Percentiles rank a stretch among this genome's conserved stretches.
phyloP scores from a whole-genome alignment of 208 protist species.

The Willaertia magna region DNA sequence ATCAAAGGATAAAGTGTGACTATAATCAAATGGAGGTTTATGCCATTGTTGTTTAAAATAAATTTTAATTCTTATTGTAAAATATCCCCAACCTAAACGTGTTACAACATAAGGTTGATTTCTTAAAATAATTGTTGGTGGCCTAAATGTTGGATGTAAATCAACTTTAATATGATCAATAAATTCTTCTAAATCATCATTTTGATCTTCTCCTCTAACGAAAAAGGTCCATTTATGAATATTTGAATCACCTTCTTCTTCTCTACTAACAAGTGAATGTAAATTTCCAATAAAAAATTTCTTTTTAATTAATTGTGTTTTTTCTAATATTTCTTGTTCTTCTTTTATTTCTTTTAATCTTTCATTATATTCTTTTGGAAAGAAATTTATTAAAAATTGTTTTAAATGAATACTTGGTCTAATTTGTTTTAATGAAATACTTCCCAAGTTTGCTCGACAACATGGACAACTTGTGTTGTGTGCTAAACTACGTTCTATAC shows the following conservation, averaged over 20 bases:
- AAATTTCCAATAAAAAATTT: background rate
- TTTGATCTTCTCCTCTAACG: background rate
- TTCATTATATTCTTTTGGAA: background rate
- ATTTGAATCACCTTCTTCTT: background rate
- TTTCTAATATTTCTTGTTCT: background rate
- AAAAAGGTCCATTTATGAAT: background rate
- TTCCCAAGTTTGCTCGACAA: background rate
- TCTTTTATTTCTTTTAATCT: background rate
- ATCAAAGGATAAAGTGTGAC: background rate
- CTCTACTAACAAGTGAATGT: background rate
- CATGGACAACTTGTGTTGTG: background rate
- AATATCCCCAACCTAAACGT: slow-evolving; percentile 7
- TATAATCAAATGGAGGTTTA: background rate
- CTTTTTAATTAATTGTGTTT: background rate
- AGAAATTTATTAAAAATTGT: background rate
- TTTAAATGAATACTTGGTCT: background rate
- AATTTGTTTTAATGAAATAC: background rate
- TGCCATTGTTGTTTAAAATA: background rate
- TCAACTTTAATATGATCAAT: background rate
- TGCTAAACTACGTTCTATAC: background rate
- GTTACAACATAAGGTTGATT: background rate
- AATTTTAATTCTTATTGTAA: background rate
- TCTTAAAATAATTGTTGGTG: background rate
- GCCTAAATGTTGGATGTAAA: slow-evolving; percentile 5
- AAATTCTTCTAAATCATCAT: background rate